These are phyloP conservation scores for Rachicladosporium sp. DNA, from an alignment of 2,329 filamentous ascomycete species.

Conservation along the genomic window DNA sequence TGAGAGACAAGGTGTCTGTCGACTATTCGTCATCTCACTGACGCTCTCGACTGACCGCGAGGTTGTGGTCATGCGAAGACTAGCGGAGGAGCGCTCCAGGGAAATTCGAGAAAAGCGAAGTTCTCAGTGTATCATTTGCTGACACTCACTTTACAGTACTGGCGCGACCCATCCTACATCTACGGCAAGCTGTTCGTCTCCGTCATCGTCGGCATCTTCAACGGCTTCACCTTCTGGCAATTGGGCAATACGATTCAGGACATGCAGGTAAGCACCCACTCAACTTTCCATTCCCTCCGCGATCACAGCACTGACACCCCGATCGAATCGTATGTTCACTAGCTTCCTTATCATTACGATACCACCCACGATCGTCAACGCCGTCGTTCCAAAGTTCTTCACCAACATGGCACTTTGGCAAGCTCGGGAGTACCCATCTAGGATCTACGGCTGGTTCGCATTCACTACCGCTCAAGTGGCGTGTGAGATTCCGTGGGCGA, in stretches of 20 bases:
- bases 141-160: slow-evolving; percentile 34
- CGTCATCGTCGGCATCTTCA: slow-evolving; percentile 62
- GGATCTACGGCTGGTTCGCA: slow-evolving; percentile 67
- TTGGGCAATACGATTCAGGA: slow-evolving; percentile 53
- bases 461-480: slow-evolving; percentile 64
- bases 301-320: too few species aligned
- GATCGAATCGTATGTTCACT: slow-evolving; percentile 70
- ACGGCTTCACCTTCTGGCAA: slow-evolving; percentile 66
- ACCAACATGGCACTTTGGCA: slow-evolving; percentile 61
- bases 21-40: too few species aligned
- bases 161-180: slow-evolving; percentile 63
- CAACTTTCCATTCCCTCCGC: too few species aligned
- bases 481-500: slow-evolving; percentile 58
- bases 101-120: too few species aligned
- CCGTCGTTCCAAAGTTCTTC: slow-evolving; percentile 66
- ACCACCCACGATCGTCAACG: slow-evolving; percentile 60
- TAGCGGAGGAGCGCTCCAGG: too few species aligned
- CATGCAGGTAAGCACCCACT: slow-evolving; percentile 53
- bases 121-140: not conserved
- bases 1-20: too few species aligned
- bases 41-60: too few species aligned
- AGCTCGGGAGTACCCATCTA: slow-evolving; percentile 57
- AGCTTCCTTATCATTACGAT: slow-evolving; percentile 46
- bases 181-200: slow-evolving; percentile 65
- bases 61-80: too few species aligned